A percentile compares a stretch with the other conserved stretches of the same genome.
phyloP scores from a whole-genome alignment of 805 yeast species.

The Ogataea wickerhamii region DNA sequence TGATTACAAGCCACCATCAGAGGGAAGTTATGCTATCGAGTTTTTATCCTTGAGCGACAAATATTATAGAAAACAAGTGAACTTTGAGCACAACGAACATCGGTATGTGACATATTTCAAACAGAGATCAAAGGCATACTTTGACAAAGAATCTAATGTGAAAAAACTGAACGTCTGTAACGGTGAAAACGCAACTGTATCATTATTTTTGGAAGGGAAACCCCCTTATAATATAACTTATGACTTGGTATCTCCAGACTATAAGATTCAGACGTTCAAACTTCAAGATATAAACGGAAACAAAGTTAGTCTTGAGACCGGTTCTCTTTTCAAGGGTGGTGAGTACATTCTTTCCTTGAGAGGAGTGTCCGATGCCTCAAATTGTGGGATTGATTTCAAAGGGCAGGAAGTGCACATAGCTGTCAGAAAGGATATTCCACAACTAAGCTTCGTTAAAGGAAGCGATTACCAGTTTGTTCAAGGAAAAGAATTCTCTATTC shows the following conservation, averaged over 20 bases:
- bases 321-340: slow-evolving; percentile 63
- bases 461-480: slow-evolving; percentile 47
- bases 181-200: slow-evolving; percentile 38
- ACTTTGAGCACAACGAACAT: slow-evolving; percentile 37
- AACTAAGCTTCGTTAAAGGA: slow-evolving; percentile 32
- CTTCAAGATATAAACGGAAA: slow-evolving; percentile 39
- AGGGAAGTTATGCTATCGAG: slow-evolving; percentile 76
- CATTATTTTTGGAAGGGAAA: slow-evolving; percentile 68
- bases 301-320: slow-evolving; percentile 46
- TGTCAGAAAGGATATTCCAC: slow-evolving; percentile 70
- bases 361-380: slow-evolving; percentile 68
- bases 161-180: slow-evolving; percentile 28
- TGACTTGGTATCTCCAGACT: slow-evolving; percentile 58
- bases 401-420: slow-evolving; percentile 61
- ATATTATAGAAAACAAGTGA: slow-evolving; percentile 41
- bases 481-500: slow-evolving; percentile 57
- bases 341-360: slow-evolving; percentile 61
- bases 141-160: slow-evolving; percentile 23
- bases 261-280: slow-evolving; percentile 39
- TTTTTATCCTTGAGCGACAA: slow-evolving; percentile 64
- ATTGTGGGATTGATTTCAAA: slow-evolving; percentile 70
- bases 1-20: slow-evolving; percentile 70
- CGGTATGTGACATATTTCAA: slow-evolving; percentile 69
- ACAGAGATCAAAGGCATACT: slow-evolving; percentile 57
- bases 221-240: slow-evolving; percentile 74